Percentiles rank a stretch among this genome's conserved stretches.
Evolutionary conservation across 164 flowering plant species (phyloP).

Genomic region (Magnolia kwangsiensis): DNA sequence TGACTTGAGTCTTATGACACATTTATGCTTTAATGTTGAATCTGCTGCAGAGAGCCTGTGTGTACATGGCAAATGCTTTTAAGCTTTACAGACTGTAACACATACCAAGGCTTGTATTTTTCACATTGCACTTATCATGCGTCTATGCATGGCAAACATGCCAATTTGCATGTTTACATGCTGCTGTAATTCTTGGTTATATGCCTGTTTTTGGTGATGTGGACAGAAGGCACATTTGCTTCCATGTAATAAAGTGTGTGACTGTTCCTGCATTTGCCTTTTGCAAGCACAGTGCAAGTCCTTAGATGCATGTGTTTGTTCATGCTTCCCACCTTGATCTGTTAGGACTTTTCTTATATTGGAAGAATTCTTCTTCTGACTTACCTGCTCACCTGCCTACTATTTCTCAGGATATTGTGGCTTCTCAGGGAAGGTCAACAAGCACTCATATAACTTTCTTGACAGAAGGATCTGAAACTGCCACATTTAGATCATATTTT

Average conservation of each 20-base stretch:
- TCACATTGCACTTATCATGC: background rate
- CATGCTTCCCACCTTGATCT: background rate
- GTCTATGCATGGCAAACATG: background rate
- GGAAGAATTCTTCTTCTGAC: conserved; percentile 6
- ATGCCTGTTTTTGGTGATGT: background rate
- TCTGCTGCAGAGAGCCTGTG: background rate
- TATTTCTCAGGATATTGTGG: conserved; percentile 45
- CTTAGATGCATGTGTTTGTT: background rate
- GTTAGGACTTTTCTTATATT: background rate
- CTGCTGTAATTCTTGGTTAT: background rate
- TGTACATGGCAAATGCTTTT: background rate
- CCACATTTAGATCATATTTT: conserved; percentile 50
- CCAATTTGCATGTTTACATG: background rate
- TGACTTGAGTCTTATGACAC: no score
- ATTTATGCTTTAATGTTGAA: no score
- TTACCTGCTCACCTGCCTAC: conserved; percentile 1
- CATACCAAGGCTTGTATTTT: background rate
- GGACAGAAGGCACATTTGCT: background rate
- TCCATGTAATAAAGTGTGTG: conserved; percentile 1
- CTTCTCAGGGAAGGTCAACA: conserved; percentile 46
- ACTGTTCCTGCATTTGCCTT: background rate
- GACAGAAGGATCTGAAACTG: conserved; percentile 66
- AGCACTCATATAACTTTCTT: conserved; percentile 37
- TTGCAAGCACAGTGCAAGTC: background rate
- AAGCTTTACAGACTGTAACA: background rate